phyloP scores from a whole-genome alignment of 192 early-diverging fungal species.

The Funneliformis geosporum region DNA sequence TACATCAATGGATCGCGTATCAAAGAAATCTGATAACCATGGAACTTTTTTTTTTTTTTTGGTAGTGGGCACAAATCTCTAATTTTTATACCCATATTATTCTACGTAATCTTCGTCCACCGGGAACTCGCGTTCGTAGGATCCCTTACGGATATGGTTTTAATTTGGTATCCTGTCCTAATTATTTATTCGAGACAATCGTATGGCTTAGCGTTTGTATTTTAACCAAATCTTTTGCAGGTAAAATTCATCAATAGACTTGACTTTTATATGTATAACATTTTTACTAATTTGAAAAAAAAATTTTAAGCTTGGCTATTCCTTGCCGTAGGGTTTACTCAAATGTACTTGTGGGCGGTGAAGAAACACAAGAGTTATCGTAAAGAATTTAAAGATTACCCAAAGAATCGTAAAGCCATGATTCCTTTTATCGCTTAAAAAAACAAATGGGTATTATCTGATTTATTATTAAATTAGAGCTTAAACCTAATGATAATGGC shows the following conservation, averaged over 20 bases:
- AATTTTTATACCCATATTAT: conserved; percentile 85
- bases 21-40: no score
- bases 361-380: conserved; percentile 94
- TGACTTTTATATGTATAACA: background rate
- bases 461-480: no score
- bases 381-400: conserved; percentile 91
- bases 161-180: conserved; percentile 84
- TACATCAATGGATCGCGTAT: conserved; percentile 15
- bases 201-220: conserved; percentile 77
- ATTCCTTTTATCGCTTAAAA: conserved; percentile 66
- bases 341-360: conserved; percentile 95
- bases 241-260: conserved; percentile 32
- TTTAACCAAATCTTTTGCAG: conserved; percentile 70
- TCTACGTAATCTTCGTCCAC: conserved; percentile 88
- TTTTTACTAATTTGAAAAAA: background rate
- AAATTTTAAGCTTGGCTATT: conserved; percentile 56
- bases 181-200: conserved; percentile 89
- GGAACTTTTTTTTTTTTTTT: conserved; percentile 39
- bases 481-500: no score
- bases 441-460: no score
- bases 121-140: conserved; percentile 79
- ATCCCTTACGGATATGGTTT: conserved; percentile 95
- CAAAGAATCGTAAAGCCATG: conserved; percentile 79
- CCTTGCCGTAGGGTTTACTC: conserved; percentile 67
- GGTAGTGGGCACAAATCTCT: conserved; percentile 78